These are phyloP conservation scores for Berberis thunbergii DNA, from an alignment of 164 flowering plant species.

Conservation along the genomic window DNA sequence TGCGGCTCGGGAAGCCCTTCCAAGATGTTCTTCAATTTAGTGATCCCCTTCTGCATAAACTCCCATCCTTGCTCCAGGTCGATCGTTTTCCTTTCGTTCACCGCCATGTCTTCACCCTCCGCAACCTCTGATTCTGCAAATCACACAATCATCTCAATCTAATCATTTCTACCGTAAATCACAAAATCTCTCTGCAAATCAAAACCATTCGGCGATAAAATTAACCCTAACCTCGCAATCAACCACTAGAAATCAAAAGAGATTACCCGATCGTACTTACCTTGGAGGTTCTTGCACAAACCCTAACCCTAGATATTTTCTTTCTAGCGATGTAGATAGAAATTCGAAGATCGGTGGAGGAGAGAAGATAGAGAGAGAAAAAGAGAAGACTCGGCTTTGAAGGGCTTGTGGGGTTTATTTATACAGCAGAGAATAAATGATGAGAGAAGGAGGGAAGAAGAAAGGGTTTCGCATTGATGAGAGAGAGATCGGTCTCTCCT, in stretches of 20 bases:
- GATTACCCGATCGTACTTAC: background rate
- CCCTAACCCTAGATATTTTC: background rate
- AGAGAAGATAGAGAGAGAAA: background rate
- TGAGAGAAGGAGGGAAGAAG: too few relatives aligned
- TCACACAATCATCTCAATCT: background rate
- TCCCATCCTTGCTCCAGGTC: slow-evolving; percentile 90
- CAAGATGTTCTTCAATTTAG: slow-evolving; percentile 70
- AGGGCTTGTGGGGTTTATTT: too few relatives aligned
- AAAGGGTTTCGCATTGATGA: too few relatives aligned
- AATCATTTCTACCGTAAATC: background rate
- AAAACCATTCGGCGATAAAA: too few relatives aligned
- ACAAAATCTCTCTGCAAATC: background rate
- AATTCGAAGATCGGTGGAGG: background rate
- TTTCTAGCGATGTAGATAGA: background rate
- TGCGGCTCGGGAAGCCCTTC: slow-evolving; percentile 61
- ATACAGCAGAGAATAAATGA: too few relatives aligned
- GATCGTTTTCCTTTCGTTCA: slow-evolving; percentile 54
- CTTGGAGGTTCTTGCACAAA: background rate
- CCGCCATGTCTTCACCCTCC: background rate
- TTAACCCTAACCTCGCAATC: too few relatives aligned
- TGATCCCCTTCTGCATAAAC: slow-evolving; percentile 76
- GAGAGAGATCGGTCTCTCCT: too few relatives aligned
- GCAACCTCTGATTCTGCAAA: background rate
- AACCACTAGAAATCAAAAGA: background rate
- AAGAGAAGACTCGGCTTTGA: background rate